Conservation (phyloP, 164 flowering plant genomes). For the Tetrastigma voinierianum region DNA sequence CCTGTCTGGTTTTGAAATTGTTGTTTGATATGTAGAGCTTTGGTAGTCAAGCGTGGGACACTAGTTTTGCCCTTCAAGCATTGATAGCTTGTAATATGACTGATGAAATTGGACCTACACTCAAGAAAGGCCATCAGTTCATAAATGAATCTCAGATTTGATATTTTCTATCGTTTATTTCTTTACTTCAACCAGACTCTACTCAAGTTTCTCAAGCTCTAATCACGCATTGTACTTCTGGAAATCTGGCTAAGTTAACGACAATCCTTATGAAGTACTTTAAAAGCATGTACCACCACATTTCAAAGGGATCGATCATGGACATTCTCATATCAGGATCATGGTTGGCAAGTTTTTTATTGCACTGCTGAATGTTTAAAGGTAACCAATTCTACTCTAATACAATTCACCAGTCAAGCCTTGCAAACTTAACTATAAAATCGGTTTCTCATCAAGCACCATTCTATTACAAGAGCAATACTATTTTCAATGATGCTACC, state of each 20-base stretch:
- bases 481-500: too few species aligned
- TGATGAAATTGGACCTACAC: conserved; percentile 31
- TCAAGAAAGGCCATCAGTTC: conserved; percentile 37
- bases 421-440: too few species aligned
- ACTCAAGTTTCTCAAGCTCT: too few species aligned
- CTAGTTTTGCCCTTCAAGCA: conserved; percentile 54
- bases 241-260: conserved; percentile 26
- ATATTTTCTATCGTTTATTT: not conserved
- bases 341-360: conserved; percentile 63
- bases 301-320: conserved; percentile 55
- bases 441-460: too few species aligned
- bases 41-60: conserved; percentile 55
- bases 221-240: not conserved
- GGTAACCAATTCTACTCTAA: too few species aligned
- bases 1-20: conserved; percentile 8
- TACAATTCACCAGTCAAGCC: too few species aligned
- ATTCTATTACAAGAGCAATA: too few species aligned
- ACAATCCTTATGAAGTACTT: conserved; percentile 50
- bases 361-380: conserved; percentile 59
- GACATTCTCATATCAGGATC: conserved; percentile 58
- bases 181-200: not conserved
- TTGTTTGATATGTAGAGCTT: conserved; percentile 25
- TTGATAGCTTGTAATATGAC: conserved; percentile 36
- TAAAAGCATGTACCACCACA: conserved; percentile 41
- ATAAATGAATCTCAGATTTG: conserved; percentile 43